Conservation (phyloP, 2,329 filamentous ascomycete species). For the Lizonia empirigonia region DNA sequence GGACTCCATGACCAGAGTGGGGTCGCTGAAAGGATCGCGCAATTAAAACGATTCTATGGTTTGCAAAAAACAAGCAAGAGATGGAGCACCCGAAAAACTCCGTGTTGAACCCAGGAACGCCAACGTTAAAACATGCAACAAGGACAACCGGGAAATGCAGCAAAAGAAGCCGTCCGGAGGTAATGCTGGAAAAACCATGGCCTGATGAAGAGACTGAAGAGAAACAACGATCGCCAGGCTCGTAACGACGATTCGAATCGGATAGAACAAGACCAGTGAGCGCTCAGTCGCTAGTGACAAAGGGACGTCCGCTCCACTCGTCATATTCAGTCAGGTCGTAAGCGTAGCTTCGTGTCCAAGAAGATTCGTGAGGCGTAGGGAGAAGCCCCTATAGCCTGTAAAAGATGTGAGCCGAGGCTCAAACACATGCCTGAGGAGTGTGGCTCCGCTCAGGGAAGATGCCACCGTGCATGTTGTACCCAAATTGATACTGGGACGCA, state of each 20-base stretch:
- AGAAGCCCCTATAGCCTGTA: constrained; percentile 7
- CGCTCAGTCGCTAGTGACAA: constrained; percentile 30
- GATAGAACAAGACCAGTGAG: constrained; percentile 42
- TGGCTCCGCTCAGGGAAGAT: constrained; percentile 54
- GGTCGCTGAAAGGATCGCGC: constrained; percentile 34
- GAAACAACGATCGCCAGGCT: constrained; percentile 29
- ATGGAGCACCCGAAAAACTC: constrained; percentile 28
- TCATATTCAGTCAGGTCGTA: constrained; percentile 41
- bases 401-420: constrained; percentile 19
- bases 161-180: constrained; percentile 34
- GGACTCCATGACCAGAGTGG: constrained; percentile 38
- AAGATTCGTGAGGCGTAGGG: constrained; percentile 41
- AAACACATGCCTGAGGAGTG: constrained; percentile 51
- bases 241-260: constrained; percentile 39
- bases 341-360: constrained; percentile 44
- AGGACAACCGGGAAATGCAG: constrained; percentile 44
- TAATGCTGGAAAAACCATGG: constrained; percentile 35
- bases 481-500: constrained; percentile 52
- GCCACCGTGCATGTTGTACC: constrained; percentile 48
- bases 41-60: constrained; percentile 43
- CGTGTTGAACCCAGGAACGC: constrained; percentile 30
- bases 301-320: constrained; percentile 45
- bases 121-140: constrained; percentile 40
- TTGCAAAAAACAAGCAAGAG: constrained; percentile 27
- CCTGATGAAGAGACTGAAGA: constrained; percentile 19